Evolutionary conservation across 2,329 filamentous ascomycete genomes (phyloP).

Genomic region (Talaromyces verruculosus): DNA sequence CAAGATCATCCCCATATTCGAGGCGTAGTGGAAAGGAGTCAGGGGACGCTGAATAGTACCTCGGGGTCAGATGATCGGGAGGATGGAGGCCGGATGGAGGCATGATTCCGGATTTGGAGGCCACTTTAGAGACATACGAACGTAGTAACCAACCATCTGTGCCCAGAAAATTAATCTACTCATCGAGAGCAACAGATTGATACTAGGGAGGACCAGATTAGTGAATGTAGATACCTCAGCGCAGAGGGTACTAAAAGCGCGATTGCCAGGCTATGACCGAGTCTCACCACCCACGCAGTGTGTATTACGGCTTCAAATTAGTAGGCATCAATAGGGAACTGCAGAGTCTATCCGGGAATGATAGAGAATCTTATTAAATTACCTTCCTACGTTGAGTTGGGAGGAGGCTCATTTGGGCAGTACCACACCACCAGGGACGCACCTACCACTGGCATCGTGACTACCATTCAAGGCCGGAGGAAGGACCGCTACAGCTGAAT

Average conservation of each 20-base stretch:
- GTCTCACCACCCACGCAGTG: background rate
- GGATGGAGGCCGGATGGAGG: background rate
- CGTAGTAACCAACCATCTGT: background rate
- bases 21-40: background rate
- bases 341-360: background rate
- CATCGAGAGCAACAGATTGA: background rate
- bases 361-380: background rate
- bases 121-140: background rate
- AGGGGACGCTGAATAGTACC: background rate
- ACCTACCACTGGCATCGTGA: slow-evolving; percentile 2
- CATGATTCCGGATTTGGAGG: background rate
- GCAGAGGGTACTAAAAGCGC: background rate
- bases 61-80: background rate
- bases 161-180: background rate
- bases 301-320: background rate
- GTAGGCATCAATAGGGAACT: background rate
- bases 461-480: background rate
- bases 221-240: background rate
- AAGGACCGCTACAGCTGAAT: background rate
- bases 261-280: background rate
- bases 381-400: background rate
- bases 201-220: background rate
- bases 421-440: background rate
- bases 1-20: background rate
- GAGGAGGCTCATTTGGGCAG: background rate